Conservation (phyloP, 208 protist genomes). For the Trypanosoma vivax region DNA sequence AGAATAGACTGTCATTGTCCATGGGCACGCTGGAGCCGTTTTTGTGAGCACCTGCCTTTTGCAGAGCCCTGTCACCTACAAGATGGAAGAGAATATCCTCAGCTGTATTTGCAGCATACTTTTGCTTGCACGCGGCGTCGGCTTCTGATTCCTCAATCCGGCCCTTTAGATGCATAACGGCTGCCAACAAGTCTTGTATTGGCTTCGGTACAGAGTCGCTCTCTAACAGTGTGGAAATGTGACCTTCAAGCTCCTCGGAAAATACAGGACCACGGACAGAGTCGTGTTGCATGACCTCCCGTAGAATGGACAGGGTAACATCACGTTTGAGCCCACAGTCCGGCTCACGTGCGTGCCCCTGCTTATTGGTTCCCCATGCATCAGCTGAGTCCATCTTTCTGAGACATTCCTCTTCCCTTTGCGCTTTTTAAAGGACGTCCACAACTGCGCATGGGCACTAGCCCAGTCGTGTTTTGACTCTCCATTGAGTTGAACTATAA, state of each 20-base stretch:
- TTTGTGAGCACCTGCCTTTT: neutral
- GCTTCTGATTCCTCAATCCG: conserved; percentile 4
- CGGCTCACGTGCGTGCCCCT: no score
- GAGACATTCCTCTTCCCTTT: neutral
- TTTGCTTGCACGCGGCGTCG: conserved; percentile 3
- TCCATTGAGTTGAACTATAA: conserved; percentile 14
- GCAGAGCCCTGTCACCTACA: no score
- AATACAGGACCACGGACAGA: conserved; percentile 13
- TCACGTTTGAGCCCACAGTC: neutral
- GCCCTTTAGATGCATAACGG: conserved; percentile 20
- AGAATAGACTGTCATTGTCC: conserved; percentile 19
- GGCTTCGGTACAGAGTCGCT: neutral
- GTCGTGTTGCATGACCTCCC: conserved; percentile 7
- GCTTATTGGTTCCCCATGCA: no score
- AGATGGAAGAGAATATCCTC: conserved; percentile 24
- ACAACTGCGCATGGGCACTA: conserved; percentile 36
- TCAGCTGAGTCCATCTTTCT: no score
- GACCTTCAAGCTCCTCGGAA: conserved; percentile 11
- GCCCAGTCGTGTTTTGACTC: conserved; percentile 28
- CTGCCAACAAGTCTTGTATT: conserved; percentile 12
- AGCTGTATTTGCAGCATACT: conserved; percentile 8
- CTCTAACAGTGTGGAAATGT: conserved; percentile 13
- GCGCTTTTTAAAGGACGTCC: conserved; percentile 28
- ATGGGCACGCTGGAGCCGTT: neutral
- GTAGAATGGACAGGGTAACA: conserved; percentile 7